Conservation (phyloP, 306 rosid species). For the Vicia villosa region DNA sequence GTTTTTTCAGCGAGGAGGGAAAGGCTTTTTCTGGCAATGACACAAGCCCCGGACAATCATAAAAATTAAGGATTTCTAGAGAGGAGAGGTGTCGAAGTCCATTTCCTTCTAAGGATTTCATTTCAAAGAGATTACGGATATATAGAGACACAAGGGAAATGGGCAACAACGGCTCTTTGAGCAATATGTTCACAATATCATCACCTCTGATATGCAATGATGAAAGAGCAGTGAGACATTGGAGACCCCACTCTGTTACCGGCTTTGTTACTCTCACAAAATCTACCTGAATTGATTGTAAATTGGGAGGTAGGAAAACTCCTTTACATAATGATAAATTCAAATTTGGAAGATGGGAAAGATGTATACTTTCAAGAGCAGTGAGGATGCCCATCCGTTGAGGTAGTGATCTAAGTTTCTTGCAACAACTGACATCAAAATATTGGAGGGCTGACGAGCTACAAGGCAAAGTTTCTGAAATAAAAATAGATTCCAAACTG, state of each 20-base stretch:
- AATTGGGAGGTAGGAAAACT: slow-evolving; percentile 10
- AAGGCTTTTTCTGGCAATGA: background rate
- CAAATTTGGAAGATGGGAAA: background rate
- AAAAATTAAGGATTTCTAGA: fast-evolving
- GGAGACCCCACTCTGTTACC: background rate
- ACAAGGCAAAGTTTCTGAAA: background rate
- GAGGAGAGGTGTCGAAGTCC: slow-evolving; percentile 7
- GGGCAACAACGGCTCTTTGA: background rate
- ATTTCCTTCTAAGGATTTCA: background rate
- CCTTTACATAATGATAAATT: background rate
- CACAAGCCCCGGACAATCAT: background rate
- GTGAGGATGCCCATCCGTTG: background rate
- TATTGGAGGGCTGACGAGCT: background rate
- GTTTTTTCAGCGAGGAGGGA: background rate
- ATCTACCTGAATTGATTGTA: fast-evolving
- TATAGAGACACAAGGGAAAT: background rate
- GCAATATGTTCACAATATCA: background rate
- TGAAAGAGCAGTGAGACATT: background rate
- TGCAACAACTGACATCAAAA: fast-evolving
- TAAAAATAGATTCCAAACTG: background rate
- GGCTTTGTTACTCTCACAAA: background rate
- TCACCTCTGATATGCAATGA: fast-evolving
- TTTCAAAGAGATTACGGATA: background rate
- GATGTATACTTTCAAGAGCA: background rate
- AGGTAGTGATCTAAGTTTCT: background rate